These are phyloP conservation scores for Penicillium alfredii DNA, from an alignment of 495 filamentous ascomycete species.

Conservation along the genomic window DNA sequence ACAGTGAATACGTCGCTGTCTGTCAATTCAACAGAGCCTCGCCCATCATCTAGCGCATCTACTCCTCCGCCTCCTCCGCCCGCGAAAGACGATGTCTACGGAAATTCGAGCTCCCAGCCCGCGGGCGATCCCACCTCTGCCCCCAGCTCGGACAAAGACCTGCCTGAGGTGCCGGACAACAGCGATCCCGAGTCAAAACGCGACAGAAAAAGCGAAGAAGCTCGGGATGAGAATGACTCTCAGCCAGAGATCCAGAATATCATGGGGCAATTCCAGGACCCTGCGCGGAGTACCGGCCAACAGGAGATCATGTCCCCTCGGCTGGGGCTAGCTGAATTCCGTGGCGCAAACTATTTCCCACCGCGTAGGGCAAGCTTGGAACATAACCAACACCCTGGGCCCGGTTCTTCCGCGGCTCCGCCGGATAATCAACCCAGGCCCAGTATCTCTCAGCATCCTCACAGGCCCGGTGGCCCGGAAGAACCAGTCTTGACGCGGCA, in stretches of 20 bases:
- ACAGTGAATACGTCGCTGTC: slow-evolving; percentile 34
- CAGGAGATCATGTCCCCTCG: slow-evolving; percentile 80
- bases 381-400: slow-evolving; percentile 37
- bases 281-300: slow-evolving; percentile 56
- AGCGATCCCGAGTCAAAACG: slow-evolving; percentile 46
- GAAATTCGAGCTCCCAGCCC: slow-evolving; percentile 54
- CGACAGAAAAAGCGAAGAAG: slow-evolving; percentile 41
- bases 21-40: slow-evolving; percentile 13
- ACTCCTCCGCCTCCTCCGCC: slow-evolving; percentile 36
- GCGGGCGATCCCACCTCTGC: slow-evolving; percentile 43
- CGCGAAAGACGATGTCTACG: slow-evolving; percentile 50
- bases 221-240: slow-evolving; percentile 57
- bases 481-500: slow-evolving; percentile 47
- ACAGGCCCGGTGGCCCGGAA: slow-evolving; percentile 17
- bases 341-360: slow-evolving; percentile 62
- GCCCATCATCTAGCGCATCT: slow-evolving; percentile 11
- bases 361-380: slow-evolving; percentile 82
- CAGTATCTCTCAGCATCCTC: slow-evolving; percentile 13
- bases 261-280: slow-evolving; percentile 77
- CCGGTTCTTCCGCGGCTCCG: slow-evolving; percentile 11
- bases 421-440: slow-evolving; percentile 16
- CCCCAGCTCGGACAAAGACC: slow-evolving; percentile 40
- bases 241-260: slow-evolving; percentile 90
- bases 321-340: slow-evolving; percentile 62
- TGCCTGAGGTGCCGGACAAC: slow-evolving; percentile 52